These are phyloP conservation scores for Aureobasidium subglaciale DNA, from an alignment of 2,329 filamentous ascomycete genomes.

Conservation along the genomic window DNA sequence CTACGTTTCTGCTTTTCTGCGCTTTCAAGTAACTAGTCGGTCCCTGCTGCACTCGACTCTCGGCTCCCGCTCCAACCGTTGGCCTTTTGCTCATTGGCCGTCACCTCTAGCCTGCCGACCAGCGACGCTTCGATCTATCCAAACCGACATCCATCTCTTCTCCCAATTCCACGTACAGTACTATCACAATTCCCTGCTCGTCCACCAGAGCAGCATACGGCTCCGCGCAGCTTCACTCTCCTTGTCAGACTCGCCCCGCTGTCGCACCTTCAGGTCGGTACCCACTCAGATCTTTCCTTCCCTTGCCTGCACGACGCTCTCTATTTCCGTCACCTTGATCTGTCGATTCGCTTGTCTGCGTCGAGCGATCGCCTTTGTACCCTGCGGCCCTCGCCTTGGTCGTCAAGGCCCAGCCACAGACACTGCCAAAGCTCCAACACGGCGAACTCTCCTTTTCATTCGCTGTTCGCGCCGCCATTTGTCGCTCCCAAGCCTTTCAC, in stretches of 20 bases:
- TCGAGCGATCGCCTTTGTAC: constrained; percentile 6
- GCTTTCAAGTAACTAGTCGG: constrained; percentile 1
- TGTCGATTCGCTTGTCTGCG: not conserved
- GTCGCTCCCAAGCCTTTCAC: not conserved
- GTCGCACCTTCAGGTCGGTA: constrained; percentile 15
- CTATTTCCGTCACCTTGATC: constrained; percentile 9
- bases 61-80: not conserved
- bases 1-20: constrained; percentile 4
- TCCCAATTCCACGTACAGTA: not conserved
- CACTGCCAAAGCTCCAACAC: not conserved
- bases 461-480: not conserved
- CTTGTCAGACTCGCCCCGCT: constrained; percentile 12
- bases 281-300: not conserved
- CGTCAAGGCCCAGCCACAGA: not conserved
- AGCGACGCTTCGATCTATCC: constrained; percentile 11
- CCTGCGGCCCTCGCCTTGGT: not conserved
- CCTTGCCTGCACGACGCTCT: constrained; percentile 11
- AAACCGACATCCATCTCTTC: constrained; percentile 7
- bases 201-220: not conserved
- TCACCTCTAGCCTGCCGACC: constrained; percentile 9
- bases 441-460: not conserved
- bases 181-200: constrained; percentile 2
- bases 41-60: not conserved
- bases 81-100: constrained; percentile 5
- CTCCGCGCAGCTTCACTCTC: constrained; percentile 14